phyloP scores from a whole-genome alignment of 768 basidiomycete species.

The Tylopilus sp. region DNA sequence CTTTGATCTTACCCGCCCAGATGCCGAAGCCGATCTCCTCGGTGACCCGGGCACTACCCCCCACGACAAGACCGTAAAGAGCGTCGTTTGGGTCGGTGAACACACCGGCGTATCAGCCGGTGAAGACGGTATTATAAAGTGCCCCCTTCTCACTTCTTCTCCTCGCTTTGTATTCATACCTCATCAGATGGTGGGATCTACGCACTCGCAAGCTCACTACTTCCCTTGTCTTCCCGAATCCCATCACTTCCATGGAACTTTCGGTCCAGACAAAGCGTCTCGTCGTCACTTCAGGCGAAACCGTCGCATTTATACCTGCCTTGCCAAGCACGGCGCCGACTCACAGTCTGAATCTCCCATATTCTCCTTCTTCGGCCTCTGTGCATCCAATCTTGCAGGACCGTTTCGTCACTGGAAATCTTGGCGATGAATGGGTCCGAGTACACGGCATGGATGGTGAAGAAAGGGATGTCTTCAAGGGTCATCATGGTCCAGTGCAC shows the following conservation, averaged over 20 bases:
- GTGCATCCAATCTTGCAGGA: conserved; percentile 88
- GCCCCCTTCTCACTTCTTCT: conserved; percentile 4
- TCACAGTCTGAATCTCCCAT: conserved; percentile 76
- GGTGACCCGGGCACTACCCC: conserved; percentile 55
- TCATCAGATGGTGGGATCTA: conserved; percentile 92
- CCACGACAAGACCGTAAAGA: conserved; percentile 89
- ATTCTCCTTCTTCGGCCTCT: conserved; percentile 90
- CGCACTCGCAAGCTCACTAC: conserved; percentile 72
- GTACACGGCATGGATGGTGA: conserved; percentile 88
- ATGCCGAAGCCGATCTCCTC: conserved; percentile 84
- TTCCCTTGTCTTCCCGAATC: conserved; percentile 65
- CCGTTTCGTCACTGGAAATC: conserved; percentile 89
- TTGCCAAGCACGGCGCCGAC: conserved; percentile 58
- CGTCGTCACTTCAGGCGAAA: conserved; percentile 88
- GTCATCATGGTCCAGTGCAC: conserved; percentile 97
- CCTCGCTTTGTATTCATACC: conserved; percentile 10
- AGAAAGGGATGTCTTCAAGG: conserved; percentile 89
- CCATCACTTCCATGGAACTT: conserved; percentile 94
- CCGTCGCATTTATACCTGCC: conserved; percentile 86
- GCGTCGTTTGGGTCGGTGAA: conserved; percentile 90
- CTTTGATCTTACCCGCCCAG: conserved; percentile 84
- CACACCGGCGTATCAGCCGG: conserved; percentile 85
- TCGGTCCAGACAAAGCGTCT: conserved; percentile 77
- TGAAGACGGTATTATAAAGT: conserved; percentile 92
- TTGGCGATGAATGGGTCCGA: conserved; percentile 93